Evolutionary conservation across 352 stramenopile species (phyloP).

Genomic region (Peronosclerospora sorghi): DNA sequence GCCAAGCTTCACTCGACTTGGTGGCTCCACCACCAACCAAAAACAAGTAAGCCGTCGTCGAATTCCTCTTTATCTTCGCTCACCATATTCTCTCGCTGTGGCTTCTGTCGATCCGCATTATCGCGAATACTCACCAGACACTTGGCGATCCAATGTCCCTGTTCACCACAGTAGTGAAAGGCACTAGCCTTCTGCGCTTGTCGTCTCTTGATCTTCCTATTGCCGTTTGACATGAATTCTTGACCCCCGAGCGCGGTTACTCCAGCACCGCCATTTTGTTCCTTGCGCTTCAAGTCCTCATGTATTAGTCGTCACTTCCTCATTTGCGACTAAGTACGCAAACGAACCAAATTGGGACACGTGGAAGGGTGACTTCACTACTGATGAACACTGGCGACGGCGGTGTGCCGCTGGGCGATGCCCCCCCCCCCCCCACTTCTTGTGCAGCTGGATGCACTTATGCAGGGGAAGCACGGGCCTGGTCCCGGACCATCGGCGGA

Average conservation of each 20-base stretch:
- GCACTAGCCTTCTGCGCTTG: neutral
- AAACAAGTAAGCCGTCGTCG: slow-evolving; percentile 8
- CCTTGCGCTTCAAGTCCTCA: too few relatives aligned
- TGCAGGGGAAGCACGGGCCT: too few relatives aligned
- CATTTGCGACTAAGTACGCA: too few relatives aligned
- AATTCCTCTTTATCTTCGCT: neutral
- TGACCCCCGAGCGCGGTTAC: slow-evolving; percentile 1
- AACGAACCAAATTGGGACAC: too few relatives aligned
- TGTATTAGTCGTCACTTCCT: too few relatives aligned
- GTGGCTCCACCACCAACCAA: slow-evolving; percentile 1
- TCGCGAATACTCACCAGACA: neutral
- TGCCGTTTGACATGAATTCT: slow-evolving; percentile 3
- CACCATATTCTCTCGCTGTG: neutral
- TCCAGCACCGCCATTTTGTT: slow-evolving; percentile 2
- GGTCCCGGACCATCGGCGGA: too few relatives aligned
- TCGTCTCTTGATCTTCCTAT: neutral
- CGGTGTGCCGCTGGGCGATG: too few relatives aligned
- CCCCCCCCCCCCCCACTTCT: too few relatives aligned
- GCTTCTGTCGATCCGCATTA: slow-evolving; percentile 1
- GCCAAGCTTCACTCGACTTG: slow-evolving; percentile 11
- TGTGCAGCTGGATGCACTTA: too few relatives aligned
- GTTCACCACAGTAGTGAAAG: neutral
- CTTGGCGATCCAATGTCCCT: too few relatives aligned
- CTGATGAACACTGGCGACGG: too few relatives aligned
- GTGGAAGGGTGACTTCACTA: too few relatives aligned